phyloP scores from a whole-genome alignment of 1,284 basidiomycete species.

The Pholiota adiposa region DNA sequence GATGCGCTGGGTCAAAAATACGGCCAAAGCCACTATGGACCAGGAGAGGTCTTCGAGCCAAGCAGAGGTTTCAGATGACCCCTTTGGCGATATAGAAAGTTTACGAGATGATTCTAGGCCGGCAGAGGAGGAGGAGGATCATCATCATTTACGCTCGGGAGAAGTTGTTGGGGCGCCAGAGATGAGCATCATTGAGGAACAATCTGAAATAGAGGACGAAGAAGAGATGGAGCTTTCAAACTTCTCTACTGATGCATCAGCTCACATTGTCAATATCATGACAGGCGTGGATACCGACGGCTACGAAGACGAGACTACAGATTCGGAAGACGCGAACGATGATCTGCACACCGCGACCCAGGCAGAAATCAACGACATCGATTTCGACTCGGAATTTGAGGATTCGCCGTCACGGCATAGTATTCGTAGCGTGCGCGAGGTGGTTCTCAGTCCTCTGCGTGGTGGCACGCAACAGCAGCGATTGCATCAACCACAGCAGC shows the following conservation, averaged over 20 bases:
- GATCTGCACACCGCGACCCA: slow-evolving; percentile 31
- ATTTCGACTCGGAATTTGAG: slow-evolving; percentile 50
- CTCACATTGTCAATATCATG: slow-evolving; percentile 51
- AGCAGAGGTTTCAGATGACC: slow-evolving; percentile 75
- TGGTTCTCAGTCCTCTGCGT: neutral
- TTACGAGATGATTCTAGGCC: slow-evolving; percentile 59
- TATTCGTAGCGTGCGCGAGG: slow-evolving; percentile 3
- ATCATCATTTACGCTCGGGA: slow-evolving; percentile 12
- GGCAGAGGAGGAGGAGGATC: slow-evolving; percentile 28
- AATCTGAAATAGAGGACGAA: slow-evolving; percentile 55
- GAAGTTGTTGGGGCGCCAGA: slow-evolving; percentile 34
- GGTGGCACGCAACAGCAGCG: slow-evolving; percentile 2
- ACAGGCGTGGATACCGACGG: slow-evolving; percentile 45
- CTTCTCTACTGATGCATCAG: slow-evolving; percentile 72
- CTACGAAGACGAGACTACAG: slow-evolving; percentile 51
- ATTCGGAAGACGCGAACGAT: slow-evolving; percentile 50
- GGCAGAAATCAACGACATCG: slow-evolving; percentile 33
- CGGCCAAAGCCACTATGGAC: slow-evolving; percentile 38
- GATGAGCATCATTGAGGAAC: slow-evolving; percentile 56
- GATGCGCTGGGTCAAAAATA: slow-evolving; percentile 84
- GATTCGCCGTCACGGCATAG: slow-evolving; percentile 26
- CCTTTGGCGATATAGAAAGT: slow-evolving; percentile 88
- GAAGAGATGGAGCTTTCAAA: slow-evolving; percentile 70
- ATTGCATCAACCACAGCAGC: slow-evolving; percentile 13
- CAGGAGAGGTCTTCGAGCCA: slow-evolving; percentile 44